Evolutionary conservation across 352 stramenopile species (phyloP), one percentile per base, ranked within the genome.

Genomic region (Phytophthora cryptogea): DNA sequence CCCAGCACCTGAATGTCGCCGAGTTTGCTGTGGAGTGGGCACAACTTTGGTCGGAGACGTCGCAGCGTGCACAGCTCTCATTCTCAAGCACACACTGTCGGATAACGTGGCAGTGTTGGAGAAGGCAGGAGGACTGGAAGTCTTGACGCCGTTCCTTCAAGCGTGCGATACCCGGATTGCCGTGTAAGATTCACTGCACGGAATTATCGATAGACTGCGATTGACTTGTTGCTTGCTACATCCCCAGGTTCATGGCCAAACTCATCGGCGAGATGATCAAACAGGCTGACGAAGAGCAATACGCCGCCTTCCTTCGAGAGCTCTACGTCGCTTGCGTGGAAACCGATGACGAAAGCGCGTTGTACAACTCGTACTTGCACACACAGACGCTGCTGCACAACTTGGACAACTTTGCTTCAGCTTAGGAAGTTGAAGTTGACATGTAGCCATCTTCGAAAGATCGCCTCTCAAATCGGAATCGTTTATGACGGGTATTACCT

Each of bases 191-290:
- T 17, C 27, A 9, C n/a, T n/a, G n/a, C n/a, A n/a, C n/a, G n/a
- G n/a, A n/a, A n/a, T n/a, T n/a, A 2, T 35, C 23, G 51, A 8
- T 58, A n/a, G n/a, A 8, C 16, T 9, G 14, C 3, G 6, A 27
- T 14, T 56, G 48, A 14, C 11, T 57, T 63, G 26, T 14, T 26
- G 10, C 13, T 4, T 49, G n/a, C n/a, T n/a, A n/a, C n/a, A n/a
- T n/a, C n/a, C n/a, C n/a, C n/a, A 86, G 76, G 17, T 71, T 80
- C 35, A 64, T 75, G 28, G 74, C 74, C 28, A 81, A 68, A 49
- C 36, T 74, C 37, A 39, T 86, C 23, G 40, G 55, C 20, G 50
- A 63, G 23, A 48, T 69, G 36, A 43, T 82, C 23, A 80, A 78
- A 41, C 66, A 66, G 7, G 32, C 6, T 0, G 33, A 80, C 32